Evolutionary conservation across 345 rosid species (phyloP), one percentile per base, ranked within the genome.

Genomic region (Murraya paniculata): DNA sequence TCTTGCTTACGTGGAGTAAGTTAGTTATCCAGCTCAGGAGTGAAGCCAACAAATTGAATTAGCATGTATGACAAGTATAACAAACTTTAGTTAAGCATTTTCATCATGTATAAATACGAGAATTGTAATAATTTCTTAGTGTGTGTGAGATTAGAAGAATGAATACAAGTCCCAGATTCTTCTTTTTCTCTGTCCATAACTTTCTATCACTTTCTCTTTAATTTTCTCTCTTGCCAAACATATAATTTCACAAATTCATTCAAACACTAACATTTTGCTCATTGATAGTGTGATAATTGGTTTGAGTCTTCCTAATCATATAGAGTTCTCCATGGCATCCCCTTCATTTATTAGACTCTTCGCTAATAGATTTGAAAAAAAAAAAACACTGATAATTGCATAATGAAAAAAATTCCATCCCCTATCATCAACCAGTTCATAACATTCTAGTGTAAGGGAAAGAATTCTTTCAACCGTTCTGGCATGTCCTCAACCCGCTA

Each of bases 351-450:
- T 5, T 33, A 81, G 81, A 25, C 53, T 50, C 1, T 50, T 22
- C 14, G 74, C 1, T 4, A n/a, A 39, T 28, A 69, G 19, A 31
- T 53, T 48, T 61, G 19, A 5, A 0, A 78, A 9, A 7, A 73
- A 11, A 35, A 0, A 31, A 31, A 3, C 33, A 31, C 61, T 50
- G 0, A 4, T 18, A 53, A 68, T 70, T 0, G 80, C 83, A 64
- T 71, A 76, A 39, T 72, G 80, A 13, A 68, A 56, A 39, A 41
- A 16, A 33, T 66, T 66, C 48, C 27, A 33, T 11, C 70, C 70
- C 5, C 45, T 66, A 4, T 21, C 1, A 19, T 81, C 83, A 0
- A 35, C 70, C 2, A 70, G 18, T 24, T 81, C 77, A 24, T 35
- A 64, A 21, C 80, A 71, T 27, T 58, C 73, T 4, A 74, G 80